Evolutionary conservation across 2,329 filamentous ascomycete genomes (phyloP).

Genomic region (Parasarocladium wereldwijsianum): DNA sequence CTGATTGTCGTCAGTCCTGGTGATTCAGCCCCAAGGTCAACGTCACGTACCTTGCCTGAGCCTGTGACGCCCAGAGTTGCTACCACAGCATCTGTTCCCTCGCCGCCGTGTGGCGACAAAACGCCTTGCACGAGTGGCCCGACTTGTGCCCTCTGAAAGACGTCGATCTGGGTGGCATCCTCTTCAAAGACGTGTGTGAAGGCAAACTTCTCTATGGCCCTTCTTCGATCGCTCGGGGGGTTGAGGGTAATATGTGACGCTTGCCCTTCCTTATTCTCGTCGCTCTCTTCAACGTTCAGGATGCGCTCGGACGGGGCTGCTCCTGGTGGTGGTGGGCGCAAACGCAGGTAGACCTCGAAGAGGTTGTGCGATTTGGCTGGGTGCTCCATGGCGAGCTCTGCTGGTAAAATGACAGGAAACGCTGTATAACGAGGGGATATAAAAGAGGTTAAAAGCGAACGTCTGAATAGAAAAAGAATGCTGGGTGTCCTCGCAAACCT

Average conservation of each 20-base stretch:
- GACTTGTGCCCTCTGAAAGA: constrained; percentile 71
- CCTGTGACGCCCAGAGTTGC: constrained; percentile 90
- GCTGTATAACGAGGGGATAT: no score
- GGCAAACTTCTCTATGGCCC: constrained; percentile 82
- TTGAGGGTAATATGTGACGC: constrained; percentile 63
- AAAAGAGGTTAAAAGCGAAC: no score
- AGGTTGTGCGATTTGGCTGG: constrained; percentile 33
- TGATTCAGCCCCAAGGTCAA: constrained; percentile 4
- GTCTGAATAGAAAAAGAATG: no score
- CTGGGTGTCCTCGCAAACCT: no score
- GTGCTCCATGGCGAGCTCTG: neutral
- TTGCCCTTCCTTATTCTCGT: constrained; percentile 11
- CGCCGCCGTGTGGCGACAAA: constrained; percentile 53
- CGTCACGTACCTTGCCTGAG: constrained; percentile 66
- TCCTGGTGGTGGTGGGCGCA: constrained; percentile 50
- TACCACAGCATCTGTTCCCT: constrained; percentile 77
- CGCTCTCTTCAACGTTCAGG: constrained; percentile 54
- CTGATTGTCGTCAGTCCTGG: constrained; percentile 27
- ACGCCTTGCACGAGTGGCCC: constrained; percentile 68
- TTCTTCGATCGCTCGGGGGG: constrained; percentile 71
- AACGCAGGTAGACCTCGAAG: constrained; percentile 82
- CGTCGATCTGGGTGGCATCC: constrained; percentile 64
- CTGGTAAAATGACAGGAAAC: no score
- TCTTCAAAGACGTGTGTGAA: constrained; percentile 94
- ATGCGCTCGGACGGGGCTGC: constrained; percentile 46